These are phyloP conservation scores for Choricystis sp. DNA, from an alignment of 139 green algal genomes.

Conservation along the genomic window DNA sequence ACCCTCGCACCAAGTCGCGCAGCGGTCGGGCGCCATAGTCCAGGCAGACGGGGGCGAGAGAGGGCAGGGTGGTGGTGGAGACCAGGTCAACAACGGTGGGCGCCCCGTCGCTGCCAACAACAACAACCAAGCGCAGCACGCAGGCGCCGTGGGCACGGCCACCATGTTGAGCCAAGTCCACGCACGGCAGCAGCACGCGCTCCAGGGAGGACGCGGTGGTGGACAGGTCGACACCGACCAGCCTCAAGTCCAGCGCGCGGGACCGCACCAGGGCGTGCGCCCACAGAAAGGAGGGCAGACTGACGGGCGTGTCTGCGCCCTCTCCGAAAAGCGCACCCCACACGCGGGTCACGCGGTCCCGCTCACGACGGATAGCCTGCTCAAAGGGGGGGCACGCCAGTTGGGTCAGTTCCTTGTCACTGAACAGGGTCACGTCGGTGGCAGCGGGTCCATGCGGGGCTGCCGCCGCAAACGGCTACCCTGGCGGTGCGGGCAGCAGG, in stretches of 20 bases:
- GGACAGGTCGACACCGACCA: not conserved
- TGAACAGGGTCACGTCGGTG: conserved; percentile 7
- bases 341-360: not conserved
- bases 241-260: conserved; percentile 4
- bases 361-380: not conserved
- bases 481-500: conserved; percentile 5
- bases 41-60: not conserved
- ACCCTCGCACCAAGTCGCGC: conserved; percentile 6
- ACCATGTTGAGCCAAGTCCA: not conserved
- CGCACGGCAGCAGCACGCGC: not conserved
- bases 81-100: conserved; percentile 1
- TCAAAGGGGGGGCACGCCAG: conserved; percentile 1
- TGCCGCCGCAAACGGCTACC: not conserved
- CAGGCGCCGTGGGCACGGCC: not conserved
- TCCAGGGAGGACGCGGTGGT: not conserved
- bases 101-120: not conserved
- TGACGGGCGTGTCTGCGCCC: conserved; percentile 1
- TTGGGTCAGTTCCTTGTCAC: not conserved
- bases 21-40: conserved; percentile 6
- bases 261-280: conserved; percentile 10
- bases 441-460: not conserved
- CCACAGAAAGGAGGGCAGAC: conserved; percentile 7
- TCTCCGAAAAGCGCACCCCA: not conserved
- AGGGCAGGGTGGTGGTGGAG: not conserved
- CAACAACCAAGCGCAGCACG: too few species aligned